Evolutionary conservation across 257 asterid genomes (phyloP), one percentile per base, ranked within the genome.

Genomic region (Leptodermis oblonga): DNA sequence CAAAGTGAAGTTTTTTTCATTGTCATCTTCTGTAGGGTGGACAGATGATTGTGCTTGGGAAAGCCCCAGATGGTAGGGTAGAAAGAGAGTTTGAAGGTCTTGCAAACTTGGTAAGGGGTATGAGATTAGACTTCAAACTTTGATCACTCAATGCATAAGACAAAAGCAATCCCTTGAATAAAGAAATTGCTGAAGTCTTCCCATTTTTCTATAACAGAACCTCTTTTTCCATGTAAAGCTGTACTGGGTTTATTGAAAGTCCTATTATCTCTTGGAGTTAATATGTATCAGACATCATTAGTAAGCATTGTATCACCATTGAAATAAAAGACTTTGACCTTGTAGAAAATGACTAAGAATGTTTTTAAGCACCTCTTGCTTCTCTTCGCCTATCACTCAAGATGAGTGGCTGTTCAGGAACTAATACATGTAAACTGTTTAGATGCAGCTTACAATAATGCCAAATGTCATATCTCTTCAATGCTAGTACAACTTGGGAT

Each of bases 31-130:
- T 81, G 28, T 74, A 91, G 97, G 93, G 95, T 45, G 97, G 96
- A 71, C 95, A 91, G 84, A 70, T 91, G 88, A 71, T 91, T 68
- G 80, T 89, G 54, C 72, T 91, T 74, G 97, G 97, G 37, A 89
- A 80, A 74, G 93, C 97, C 75, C 85, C 97, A 56, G 97, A 91
- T 82, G 85, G 83, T 79, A 82, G 91, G 74, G 96, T 91, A 74
- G 85, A 86, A 75, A 74, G 86, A 70, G 93, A 91, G 81, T 91
- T 89, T 18, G 86, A 89, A 83, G 88, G 62, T 78, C 89, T 91
- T 78, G 92, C 95, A 65, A 75, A 86, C 69, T 67, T 76, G 96
- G 96, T 91, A 91, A 87, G 71, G 63, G 33, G 10, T 59, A n/a
- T 65, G 39, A 7, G 46, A 63, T 51, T 39, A 30, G 18, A 18